phyloP scores from a whole-genome alignment of 148 eudicot species.

The Vaccinium macrocarpon region DNA sequence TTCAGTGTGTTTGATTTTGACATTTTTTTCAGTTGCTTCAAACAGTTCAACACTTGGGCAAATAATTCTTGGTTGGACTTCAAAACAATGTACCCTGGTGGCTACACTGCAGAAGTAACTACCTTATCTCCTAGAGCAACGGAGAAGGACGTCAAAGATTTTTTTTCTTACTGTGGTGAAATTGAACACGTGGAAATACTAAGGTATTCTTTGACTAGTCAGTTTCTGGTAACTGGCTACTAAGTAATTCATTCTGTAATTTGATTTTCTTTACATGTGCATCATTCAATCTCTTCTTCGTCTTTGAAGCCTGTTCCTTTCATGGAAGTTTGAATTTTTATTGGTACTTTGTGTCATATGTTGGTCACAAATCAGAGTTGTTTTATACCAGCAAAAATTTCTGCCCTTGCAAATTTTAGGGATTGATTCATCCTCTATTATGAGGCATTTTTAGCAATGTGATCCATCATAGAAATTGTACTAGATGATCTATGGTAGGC shows the following conservation, averaged over 20 bases:
- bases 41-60: slow-evolving; percentile 9
- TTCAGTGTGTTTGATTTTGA: neutral
- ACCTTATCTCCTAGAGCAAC: slow-evolving; percentile 58
- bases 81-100: slow-evolving; percentile 51
- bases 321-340: neutral
- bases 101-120: slow-evolving; percentile 58
- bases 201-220: slow-evolving; percentile 36
- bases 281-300: neutral
- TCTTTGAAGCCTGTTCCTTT: neutral
- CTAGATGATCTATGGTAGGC: neutral
- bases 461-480: neutral
- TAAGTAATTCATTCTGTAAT: neutral
- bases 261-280: slow-evolving; percentile 8
- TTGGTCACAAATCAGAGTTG: neutral
- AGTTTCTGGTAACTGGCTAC: neutral
- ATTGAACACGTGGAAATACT: slow-evolving; percentile 60
- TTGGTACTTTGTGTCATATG: neutral
- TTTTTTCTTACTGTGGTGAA: slow-evolving; percentile 64
- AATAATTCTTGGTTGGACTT: neutral
- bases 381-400: neutral
- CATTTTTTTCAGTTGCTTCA: neutral
- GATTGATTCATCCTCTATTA: neutral
- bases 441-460: neutral
- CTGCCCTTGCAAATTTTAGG: neutral
- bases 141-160: slow-evolving; percentile 57